Evolutionary conservation across 306 rosid genomes (phyloP).

Genomic region (Acacia acuminata): DNA sequence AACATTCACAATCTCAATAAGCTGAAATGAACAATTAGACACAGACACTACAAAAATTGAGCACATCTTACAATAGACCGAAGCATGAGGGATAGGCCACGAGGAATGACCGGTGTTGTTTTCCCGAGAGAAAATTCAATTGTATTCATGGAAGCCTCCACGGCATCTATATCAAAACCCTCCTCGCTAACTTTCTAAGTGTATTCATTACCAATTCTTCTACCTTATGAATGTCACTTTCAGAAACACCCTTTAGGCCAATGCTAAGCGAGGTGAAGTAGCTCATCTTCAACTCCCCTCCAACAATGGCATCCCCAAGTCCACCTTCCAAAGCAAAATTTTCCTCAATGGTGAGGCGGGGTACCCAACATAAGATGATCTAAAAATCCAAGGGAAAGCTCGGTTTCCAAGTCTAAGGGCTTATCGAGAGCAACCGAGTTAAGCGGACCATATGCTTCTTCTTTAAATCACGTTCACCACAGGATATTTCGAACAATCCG

Average conservation of each 20-base stretch:
- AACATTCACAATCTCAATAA: slow-evolving; percentile 22
- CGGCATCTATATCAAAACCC: too few relatives aligned
- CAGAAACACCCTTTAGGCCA: too few relatives aligned
- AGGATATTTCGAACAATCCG: slow-evolving; percentile 88
- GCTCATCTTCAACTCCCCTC: too few relatives aligned
- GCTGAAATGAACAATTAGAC: slow-evolving; percentile 4
- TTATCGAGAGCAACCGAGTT: slow-evolving; percentile 96
- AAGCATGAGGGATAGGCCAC: slow-evolving; percentile 94
- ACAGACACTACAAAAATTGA: slow-evolving; percentile 23
- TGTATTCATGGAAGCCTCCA: too few relatives aligned
- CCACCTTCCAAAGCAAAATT: too few relatives aligned
- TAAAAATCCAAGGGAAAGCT: slow-evolving; percentile 75
- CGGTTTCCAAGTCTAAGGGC: slow-evolving; percentile 85
- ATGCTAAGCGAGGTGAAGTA: too few relatives aligned
- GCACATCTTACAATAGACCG: slow-evolving; percentile 79
- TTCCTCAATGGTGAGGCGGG: slow-evolving; percentile 97
- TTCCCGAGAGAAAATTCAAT: too few relatives aligned
- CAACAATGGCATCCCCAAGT: too few relatives aligned
- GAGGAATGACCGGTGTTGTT: slow-evolving; percentile 94
- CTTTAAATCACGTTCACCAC: slow-evolving; percentile 84
- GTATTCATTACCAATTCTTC: too few relatives aligned
- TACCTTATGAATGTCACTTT: too few relatives aligned
- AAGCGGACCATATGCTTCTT: slow-evolving; percentile 88
- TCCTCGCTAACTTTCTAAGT: too few relatives aligned
- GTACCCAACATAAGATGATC: slow-evolving; percentile 98